Evolutionary conservation across 1,139 yeast species (phyloP).

Genomic region (Nakaseomyces delphensis): DNA sequence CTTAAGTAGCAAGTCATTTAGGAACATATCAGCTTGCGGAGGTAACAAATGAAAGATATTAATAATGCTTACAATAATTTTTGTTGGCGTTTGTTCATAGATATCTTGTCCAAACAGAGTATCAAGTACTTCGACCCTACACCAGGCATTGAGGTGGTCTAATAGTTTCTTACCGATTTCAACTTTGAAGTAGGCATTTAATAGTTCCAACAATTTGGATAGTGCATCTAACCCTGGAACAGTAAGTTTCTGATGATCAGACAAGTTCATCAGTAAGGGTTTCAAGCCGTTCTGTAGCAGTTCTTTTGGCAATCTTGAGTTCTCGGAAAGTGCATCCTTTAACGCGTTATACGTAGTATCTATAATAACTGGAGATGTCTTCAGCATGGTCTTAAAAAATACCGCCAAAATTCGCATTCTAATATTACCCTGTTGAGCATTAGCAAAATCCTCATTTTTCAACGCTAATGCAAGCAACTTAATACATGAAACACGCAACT

Average conservation of each 20-base stretch:
- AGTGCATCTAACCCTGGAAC: constrained; percentile 87
- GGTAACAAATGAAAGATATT: constrained; percentile 90
- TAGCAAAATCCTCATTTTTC: constrained; percentile 68
- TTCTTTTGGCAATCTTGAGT: constrained; percentile 86
- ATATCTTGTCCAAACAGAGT: constrained; percentile 31
- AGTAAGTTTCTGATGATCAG: constrained; percentile 85
- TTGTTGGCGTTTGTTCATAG: constrained; percentile 69
- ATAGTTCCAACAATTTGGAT: constrained; percentile 73
- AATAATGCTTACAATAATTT: constrained; percentile 81
- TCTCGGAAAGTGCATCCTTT: constrained; percentile 73
- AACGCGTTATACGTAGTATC: constrained; percentile 90
- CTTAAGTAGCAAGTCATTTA: constrained; percentile 76
- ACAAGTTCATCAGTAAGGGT: constrained; percentile 89
- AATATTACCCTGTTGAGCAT: constrained; percentile 72
- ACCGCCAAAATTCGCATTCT: constrained; percentile 84
- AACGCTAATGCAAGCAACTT: constrained; percentile 73
- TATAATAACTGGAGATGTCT: constrained; percentile 77
- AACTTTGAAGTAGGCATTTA: constrained; percentile 89
- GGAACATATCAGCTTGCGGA: constrained; percentile 81
- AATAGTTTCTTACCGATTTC: constrained; percentile 90
- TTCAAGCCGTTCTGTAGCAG: constrained; percentile 84
- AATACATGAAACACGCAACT: constrained; percentile 83
- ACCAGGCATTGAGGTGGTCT: constrained; percentile 96
- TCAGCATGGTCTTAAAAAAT: constrained; percentile 85
- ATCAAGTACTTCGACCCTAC: constrained; percentile 65